phyloP scores from a whole-genome alignment of 305 asterid species.

The Plantago rigida region DNA sequence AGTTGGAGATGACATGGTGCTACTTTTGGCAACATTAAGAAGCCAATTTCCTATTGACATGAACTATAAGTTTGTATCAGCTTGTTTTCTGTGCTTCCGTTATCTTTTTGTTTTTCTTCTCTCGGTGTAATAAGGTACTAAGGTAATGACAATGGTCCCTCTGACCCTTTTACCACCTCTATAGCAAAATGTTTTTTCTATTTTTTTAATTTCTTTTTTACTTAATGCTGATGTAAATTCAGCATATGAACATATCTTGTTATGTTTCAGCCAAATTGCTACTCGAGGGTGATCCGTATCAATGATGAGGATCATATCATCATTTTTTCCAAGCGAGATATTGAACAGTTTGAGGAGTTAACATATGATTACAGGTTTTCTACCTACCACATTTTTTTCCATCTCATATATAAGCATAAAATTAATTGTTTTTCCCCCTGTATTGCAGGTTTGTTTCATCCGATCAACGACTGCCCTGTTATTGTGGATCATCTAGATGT shows the following conservation, averaged over 20 bases:
- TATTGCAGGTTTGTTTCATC: conserved; percentile 44
- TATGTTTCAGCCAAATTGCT: conserved; percentile 83
- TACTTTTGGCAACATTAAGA: too few species aligned
- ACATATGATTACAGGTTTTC: conserved; percentile 90
- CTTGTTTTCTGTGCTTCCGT: too few species aligned
- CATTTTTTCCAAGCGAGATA: conserved; percentile 89
- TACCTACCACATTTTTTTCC: conserved; percentile 23
- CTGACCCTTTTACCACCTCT: too few species aligned
- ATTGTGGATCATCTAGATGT: conserved; percentile 21
- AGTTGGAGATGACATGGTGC: too few species aligned
- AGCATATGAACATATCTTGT: conserved; percentile 18
- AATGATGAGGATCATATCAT: conserved; percentile 69
- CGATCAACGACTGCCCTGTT: conserved; percentile 16
- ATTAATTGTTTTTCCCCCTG: conserved; percentile 14
- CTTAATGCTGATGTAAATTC: not conserved
- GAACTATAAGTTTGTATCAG: too few species aligned
- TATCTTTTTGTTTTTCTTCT: too few species aligned
- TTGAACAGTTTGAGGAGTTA: conserved; percentile 75
- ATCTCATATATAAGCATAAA: conserved; percentile 17
- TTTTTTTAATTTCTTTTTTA: not conserved
- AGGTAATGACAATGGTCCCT: too few species aligned
- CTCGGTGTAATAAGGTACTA: too few species aligned
- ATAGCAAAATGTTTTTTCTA: not conserved
- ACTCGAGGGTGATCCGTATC: conserved; percentile 67
- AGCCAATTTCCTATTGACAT: too few species aligned